phyloP scores from a whole-genome alignment of 2,329 filamentous ascomycete genomes.

The Raffaelea deltoideospora region DNA sequence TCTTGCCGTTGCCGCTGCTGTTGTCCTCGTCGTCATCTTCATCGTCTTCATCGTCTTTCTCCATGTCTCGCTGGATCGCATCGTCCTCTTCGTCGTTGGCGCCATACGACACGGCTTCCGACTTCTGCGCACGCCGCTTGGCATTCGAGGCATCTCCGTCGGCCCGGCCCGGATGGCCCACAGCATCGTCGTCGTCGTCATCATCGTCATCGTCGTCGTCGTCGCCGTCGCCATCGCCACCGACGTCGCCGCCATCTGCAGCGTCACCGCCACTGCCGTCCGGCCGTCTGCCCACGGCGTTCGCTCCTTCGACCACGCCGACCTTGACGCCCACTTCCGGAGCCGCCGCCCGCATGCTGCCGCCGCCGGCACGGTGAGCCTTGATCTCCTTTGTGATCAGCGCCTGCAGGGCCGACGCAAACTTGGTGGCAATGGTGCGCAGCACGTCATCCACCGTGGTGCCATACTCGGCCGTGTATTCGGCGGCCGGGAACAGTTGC shows the following conservation, averaged over 20 bases:
- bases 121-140: constrained; percentile 61
- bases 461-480: constrained; percentile 76
- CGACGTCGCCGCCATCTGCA: constrained; percentile 6
- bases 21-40: constrained; percentile 37
- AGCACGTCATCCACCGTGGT: constrained; percentile 68
- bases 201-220: constrained; percentile 27
- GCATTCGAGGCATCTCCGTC: constrained; percentile 64
- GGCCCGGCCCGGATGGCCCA: too few species aligned
- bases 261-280: constrained; percentile 28
- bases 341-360: constrained; percentile 54
- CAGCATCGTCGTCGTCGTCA: constrained; percentile 51
- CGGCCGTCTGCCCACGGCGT: constrained; percentile 22
- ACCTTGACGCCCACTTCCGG: constrained; percentile 53
- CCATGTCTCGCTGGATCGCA: constrained; percentile 50
- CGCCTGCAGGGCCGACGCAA: constrained; percentile 57
- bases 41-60: constrained; percentile 43
- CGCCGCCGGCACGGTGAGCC: constrained; percentile 52
- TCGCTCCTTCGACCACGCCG: constrained; percentile 37
- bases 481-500: constrained; percentile 67
- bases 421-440: constrained; percentile 62
- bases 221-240: constrained; percentile 25
- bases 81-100: constrained; percentile 87
- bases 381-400: constrained; percentile 67
- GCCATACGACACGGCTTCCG: constrained; percentile 76
- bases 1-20: constrained; percentile 21